phyloP scores from a whole-genome alignment of 1,139 yeast species.

The Debaryomyces robertsiae region DNA sequence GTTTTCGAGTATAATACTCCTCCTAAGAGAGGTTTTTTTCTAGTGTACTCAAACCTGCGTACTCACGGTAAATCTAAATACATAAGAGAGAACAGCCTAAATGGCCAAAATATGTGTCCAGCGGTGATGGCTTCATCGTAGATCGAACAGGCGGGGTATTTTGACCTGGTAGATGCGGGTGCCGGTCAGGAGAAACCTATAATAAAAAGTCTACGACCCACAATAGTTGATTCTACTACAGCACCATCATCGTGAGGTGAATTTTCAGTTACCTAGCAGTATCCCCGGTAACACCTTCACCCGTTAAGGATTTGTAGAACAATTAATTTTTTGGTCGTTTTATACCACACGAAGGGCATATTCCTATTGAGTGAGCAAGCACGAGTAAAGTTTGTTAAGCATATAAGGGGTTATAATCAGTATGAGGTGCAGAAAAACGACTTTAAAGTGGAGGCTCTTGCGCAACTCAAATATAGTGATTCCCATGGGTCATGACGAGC shows the following conservation, averaged over 20 bases:
- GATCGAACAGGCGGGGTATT: neutral
- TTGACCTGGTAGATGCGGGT: neutral
- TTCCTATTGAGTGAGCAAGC: neutral
- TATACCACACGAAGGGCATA: neutral
- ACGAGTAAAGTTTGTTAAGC: slow-evolving; percentile 13
- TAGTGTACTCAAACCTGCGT: slow-evolving; percentile 7
- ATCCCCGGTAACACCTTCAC: slow-evolving; percentile 14
- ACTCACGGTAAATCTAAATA: slow-evolving; percentile 2
- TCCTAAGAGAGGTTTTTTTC: slow-evolving; percentile 7
- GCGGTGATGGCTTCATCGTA: slow-evolving; percentile 1
- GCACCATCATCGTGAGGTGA: slow-evolving; percentile 13
- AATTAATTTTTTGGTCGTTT: slow-evolving; percentile 3
- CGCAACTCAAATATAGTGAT: too few relatives aligned
- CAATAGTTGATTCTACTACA: neutral
- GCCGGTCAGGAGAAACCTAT: slow-evolving; percentile 1
- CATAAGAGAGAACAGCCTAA: neutral
- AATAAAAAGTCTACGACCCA: neutral
- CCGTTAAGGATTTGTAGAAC: slow-evolving; percentile 8
- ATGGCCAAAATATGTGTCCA: neutral
- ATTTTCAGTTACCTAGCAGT: slow-evolving; percentile 6
- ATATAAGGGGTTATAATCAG: neutral
- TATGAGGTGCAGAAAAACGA: neutral
- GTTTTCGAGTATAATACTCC: slow-evolving; percentile 2
- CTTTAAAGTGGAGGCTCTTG: too few relatives aligned
- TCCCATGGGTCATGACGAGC: too few relatives aligned